These are phyloP conservation scores for Melastoma malabathricum DNA, from an alignment of 345 rosid genomes.

Conservation along the genomic window DNA sequence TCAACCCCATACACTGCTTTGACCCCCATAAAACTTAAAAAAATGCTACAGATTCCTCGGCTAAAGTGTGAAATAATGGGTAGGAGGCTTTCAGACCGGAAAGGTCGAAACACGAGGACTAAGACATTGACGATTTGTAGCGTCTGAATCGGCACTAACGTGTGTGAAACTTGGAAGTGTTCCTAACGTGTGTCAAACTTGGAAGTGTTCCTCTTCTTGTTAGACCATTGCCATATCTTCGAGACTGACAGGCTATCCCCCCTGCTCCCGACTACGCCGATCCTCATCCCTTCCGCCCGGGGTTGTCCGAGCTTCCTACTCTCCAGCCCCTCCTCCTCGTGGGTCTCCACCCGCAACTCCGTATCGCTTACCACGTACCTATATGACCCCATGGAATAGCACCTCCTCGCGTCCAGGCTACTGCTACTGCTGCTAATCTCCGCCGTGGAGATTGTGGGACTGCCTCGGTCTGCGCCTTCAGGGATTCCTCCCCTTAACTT, in stretches of 20 bases:
- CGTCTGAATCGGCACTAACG: no score
- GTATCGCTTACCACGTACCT: slow-evolving; percentile 53
- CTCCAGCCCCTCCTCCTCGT: slow-evolving; percentile 22
- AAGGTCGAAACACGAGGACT: no score
- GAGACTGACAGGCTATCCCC: slow-evolving; percentile 95
- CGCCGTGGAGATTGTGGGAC: slow-evolving; percentile 21
- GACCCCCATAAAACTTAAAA: no score
- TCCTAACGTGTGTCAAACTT: no score
- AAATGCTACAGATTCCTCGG: no score
- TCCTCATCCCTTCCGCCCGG: slow-evolving; percentile 54
- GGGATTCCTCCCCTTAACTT: slow-evolving; percentile 33
- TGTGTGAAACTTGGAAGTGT: slow-evolving; percentile 16
- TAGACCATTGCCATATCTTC: slow-evolving; percentile 90
- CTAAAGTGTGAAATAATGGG: no score
- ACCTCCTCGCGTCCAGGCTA: slow-evolving; percentile 42
- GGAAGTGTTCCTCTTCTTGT: slow-evolving; percentile 46
- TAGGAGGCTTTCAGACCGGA: no score
- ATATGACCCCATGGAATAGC: slow-evolving; percentile 34
- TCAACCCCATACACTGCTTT: no score
- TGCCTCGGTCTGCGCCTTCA: slow-evolving; percentile 22
- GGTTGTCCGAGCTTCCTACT: slow-evolving; percentile 21
- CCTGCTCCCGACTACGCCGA: slow-evolving; percentile 52
- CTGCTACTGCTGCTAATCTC: slow-evolving; percentile 48
- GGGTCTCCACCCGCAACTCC: slow-evolving; percentile 29
- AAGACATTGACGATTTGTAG: no score